A percentile compares a stretch with the other conserved stretches of the same genome.
Evolutionary conservation across 2,329 filamentous ascomycete genomes (phyloP).

Genomic region (Trichoderma harzianum): DNA sequence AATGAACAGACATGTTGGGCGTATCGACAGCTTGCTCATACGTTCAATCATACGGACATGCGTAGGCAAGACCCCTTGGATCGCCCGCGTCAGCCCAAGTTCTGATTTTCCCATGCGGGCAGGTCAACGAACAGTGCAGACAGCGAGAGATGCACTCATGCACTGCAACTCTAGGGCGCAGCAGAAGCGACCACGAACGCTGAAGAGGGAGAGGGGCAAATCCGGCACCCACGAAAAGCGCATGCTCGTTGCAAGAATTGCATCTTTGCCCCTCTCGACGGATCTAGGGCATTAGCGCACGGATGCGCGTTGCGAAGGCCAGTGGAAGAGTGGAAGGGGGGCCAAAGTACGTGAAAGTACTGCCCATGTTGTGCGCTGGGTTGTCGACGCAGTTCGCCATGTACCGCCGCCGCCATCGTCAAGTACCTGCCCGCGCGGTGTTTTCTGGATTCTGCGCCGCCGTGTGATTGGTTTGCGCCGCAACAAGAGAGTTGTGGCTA

Average conservation of each 20-base stretch:
- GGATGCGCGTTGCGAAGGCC: neutral
- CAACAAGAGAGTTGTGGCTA: slow-evolving; percentile 3
- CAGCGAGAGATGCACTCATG: neutral
- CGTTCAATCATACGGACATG: neutral
- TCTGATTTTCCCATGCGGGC: neutral
- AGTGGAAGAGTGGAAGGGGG: neutral
- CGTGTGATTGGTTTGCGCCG: neutral
- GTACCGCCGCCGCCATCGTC: neutral
- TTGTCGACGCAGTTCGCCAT: neutral
- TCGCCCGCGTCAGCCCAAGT: neutral
- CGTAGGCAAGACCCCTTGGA: neutral
- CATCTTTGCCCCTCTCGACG: slow-evolving; percentile 23
- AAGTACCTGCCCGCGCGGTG: neutral
- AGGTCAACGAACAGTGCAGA: neutral
- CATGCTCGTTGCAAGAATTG: slow-evolving; percentile 28
- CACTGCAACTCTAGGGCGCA: neutral
- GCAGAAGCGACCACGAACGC: slow-evolving; percentile 11
- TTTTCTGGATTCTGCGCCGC: neutral
- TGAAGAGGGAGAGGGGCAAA: slow-evolving; percentile 17
- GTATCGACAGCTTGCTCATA: neutral
- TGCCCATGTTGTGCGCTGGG: neutral
- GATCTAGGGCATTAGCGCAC: slow-evolving; percentile 6
- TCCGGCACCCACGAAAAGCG: slow-evolving; percentile 20
- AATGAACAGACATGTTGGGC: neutral
- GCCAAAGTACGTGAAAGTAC: neutral